phyloP scores from a whole-genome alignment of 768 basidiomycete genomes.

The Psilocybe tampanensis region DNA sequence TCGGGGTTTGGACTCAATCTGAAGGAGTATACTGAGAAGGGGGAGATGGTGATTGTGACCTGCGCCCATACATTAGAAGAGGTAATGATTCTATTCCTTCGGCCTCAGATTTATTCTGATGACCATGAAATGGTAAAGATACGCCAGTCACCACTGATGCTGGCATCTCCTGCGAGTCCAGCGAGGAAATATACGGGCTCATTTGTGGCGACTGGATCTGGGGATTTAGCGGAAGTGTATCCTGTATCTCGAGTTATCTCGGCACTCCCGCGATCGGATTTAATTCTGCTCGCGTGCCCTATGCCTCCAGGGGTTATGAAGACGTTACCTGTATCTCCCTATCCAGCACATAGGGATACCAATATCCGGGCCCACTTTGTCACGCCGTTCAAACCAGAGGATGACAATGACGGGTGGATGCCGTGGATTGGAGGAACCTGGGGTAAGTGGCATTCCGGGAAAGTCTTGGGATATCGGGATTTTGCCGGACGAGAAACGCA shows the following conservation, averaged over 20 bases:
- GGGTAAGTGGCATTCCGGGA: slow-evolving; percentile 55
- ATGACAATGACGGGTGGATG: slow-evolving; percentile 42
- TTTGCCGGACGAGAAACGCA: slow-evolving; percentile 57
- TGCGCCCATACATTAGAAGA: slow-evolving; percentile 70
- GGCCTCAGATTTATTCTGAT: neutral
- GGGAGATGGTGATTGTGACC: slow-evolving; percentile 45
- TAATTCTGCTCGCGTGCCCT: slow-evolving; percentile 45
- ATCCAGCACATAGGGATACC: slow-evolving; percentile 51
- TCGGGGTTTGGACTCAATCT: slow-evolving; percentile 59
- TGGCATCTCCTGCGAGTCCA: slow-evolving; percentile 14
- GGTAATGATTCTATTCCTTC: slow-evolving; percentile 29
- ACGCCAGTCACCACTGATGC: slow-evolving; percentile 28
- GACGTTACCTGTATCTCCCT: slow-evolving; percentile 63
- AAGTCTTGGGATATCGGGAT: slow-evolving; percentile 60
- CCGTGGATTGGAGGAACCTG: slow-evolving; percentile 57
- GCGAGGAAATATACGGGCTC: slow-evolving; percentile 36
- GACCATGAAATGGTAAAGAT: slow-evolving; percentile 20
- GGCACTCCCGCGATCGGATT: slow-evolving; percentile 60
- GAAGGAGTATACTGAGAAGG: slow-evolving; percentile 13
- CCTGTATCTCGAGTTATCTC: slow-evolving; percentile 51
- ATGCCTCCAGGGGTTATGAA: slow-evolving; percentile 30
- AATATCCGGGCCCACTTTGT: slow-evolving; percentile 58
- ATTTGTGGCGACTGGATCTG: slow-evolving; percentile 45
- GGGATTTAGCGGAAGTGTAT: slow-evolving; percentile 31
- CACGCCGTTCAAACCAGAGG: slow-evolving; percentile 39